Base-by-base conservation (phyloP, 495 filamentous ascomycete species). In the Massariosphaeria phaeospora region DNA sequence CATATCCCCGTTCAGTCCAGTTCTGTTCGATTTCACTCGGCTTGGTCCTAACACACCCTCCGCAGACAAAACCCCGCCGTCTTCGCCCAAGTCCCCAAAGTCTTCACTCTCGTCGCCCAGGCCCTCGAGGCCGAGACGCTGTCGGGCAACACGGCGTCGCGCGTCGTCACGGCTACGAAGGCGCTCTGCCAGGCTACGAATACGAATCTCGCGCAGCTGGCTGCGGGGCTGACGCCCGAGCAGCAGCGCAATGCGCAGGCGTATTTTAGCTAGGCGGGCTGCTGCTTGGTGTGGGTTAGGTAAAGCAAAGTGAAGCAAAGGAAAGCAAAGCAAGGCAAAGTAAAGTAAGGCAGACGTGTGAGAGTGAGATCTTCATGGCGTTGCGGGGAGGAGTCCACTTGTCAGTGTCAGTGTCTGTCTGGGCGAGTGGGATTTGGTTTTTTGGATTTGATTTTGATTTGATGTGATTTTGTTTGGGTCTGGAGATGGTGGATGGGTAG, bases 121-220 rank as follows among this genome's bases (percentile, higher is more conserved):
- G 93, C 93, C 33, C 79, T 98, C 25, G 90, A 96, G 59, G 84
- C 87, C 20, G 89, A 94, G 68, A 93, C 90, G 15, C 72, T 98
- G 29, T 88, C 91, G 64, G 91, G 91, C 2, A 78, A 87, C 67
- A 89, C 83, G 0, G 84, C 85, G 20, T 74, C 73, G 26, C 79
- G 85, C 40, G 86, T 91, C 30, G 84, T 88, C 23, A 74, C 72
- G 15, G 79, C 88, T 1, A 85, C 84, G 21, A 91, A 91, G 69
- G 69, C 75, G 44, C 77, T 98, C 17, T 73, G 96, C 8, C 73
- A 77, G 51, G 76, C 75, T 5, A 83, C 89, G 5, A 80, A 80
- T 23, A 64, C 89, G 20, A 84, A 95, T 66, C 79, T 83, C 1
- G 79, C 80, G 34, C 79, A 84, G 55, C 72, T 93, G 41, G 73